Percentiles rank a stretch among this genome's conserved stretches.
These are phyloP conservation scores for Chrysophaeum taylorii DNA, from an alignment of 352 stramenopile genomes.

Conservation along the genomic window DNA sequence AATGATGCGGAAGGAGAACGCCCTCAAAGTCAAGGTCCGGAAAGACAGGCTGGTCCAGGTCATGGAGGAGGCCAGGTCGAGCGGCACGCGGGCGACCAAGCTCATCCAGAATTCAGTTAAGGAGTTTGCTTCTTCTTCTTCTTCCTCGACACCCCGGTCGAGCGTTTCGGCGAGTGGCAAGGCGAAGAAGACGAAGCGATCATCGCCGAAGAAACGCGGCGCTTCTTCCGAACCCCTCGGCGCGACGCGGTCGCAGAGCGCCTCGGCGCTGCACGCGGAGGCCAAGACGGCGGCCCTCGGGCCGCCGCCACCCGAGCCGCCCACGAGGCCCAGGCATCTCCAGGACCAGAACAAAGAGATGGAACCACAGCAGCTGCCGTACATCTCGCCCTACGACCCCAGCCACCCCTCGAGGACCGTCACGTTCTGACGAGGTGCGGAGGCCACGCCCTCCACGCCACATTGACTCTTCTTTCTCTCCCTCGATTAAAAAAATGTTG, in stretches of 20 bases:
- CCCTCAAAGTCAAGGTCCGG: constrained; percentile 68
- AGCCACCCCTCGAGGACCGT: neutral
- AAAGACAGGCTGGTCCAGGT: constrained; percentile 68
- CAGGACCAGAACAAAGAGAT: no score
- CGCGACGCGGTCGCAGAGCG: neutral
- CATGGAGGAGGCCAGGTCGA: constrained; percentile 50
- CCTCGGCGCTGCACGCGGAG: neutral
- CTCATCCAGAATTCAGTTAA: constrained; percentile 18
- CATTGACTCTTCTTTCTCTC: no score
- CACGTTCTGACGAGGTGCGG: neutral
- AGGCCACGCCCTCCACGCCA: no score
- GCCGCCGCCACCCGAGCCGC: constrained; percentile 27
- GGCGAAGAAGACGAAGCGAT: constrained; percentile 20
- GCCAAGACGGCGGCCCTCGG: constrained; percentile 17
- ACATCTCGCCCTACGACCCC: constrained; percentile 22
- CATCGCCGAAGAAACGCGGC: constrained; percentile 16
- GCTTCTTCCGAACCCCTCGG: constrained; percentile 2
- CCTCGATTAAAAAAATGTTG: no score
- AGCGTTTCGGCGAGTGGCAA: neutral
- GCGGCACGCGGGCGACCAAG: constrained; percentile 23
- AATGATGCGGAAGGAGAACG: constrained; percentile 57
- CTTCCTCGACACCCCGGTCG: neutral
- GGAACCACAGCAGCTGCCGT: constrained; percentile 17
- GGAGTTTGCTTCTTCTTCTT: neutral
- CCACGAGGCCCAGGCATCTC: constrained; percentile 15